Evolutionary conservation across 306 rosid species (phyloP), one percentile per base, ranked within the genome.

Genomic region (Quercus suber): DNA sequence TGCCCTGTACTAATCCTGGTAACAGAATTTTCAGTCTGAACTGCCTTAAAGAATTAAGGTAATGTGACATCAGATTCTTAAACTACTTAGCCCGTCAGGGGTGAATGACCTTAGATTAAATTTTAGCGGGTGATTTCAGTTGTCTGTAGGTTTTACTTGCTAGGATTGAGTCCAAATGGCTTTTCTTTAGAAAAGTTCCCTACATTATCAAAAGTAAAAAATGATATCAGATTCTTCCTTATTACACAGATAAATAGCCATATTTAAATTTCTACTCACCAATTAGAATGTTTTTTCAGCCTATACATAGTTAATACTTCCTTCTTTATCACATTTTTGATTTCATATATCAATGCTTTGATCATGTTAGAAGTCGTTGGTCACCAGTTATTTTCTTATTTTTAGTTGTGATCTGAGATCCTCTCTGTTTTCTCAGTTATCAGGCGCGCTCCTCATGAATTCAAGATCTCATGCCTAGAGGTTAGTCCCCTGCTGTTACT

Each of bases 381-480:
- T 49, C 74, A 60, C 45, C 41, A 55, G n/a, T 55, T 21, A 20
- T 78, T 59, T 78, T 61, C 35, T 70, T 75, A 49, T 51, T 73
- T 45, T 31, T 64, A 68, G 37, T 41, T 45, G 61, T 79, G 63
- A 78, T 79, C 76, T 81, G 41, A 76, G 74, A 25, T 55, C 6
- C 55, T 67, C 37, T 73, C 55, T 74, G 49, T 55, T 79, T 67
- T 43, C 88, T 55, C 93, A 95, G 99, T 95, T 82, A 95, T 95
- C 78, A 84, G 94, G 81, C 90, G 98, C 88, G 94, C 96, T 79
- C 98, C 99, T 80, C 98, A 95, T 80, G 99, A 95, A 79, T 95
- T 95, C 93, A 95, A 95, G 89, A 93, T 95, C 73, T 87, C 92
- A 68, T 93, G 98, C 88, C 81, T 95, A 84, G 94, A 93, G 97